phyloP scores from a whole-genome alignment of 2,329 filamentous ascomycete species.

The Acarospora socialis region DNA sequence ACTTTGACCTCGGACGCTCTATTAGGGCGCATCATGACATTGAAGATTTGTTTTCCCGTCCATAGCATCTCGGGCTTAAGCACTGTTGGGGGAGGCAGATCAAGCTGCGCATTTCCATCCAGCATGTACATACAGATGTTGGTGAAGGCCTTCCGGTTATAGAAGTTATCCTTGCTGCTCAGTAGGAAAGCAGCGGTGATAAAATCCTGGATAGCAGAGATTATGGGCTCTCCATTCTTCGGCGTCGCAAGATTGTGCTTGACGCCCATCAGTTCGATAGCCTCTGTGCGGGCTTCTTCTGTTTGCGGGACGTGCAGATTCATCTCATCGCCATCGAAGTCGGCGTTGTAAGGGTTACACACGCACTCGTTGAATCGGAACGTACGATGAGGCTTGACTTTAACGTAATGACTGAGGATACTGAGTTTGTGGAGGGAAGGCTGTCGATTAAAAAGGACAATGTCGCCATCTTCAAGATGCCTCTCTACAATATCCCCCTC shows the following conservation, averaged over 20 bases:
- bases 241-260: conserved; percentile 93
- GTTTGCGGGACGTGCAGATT: conserved; percentile 96
- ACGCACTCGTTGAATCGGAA: conserved; percentile 97
- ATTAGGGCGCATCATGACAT: conserved; percentile 79
- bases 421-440: conserved; percentile 96
- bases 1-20: conserved; percentile 67
- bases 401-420: conserved; percentile 91
- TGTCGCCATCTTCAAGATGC: conserved; percentile 87
- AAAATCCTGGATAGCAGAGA: conserved; percentile 98
- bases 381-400: conserved; percentile 86
- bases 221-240: conserved; percentile 95
- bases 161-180: conserved; percentile 87
- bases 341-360: conserved; percentile 94
- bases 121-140: conserved; percentile 93
- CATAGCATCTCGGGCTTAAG: conserved; percentile 75
- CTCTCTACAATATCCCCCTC: conserved; percentile 85
- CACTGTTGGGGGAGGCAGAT: conserved; percentile 75
- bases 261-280: conserved; percentile 92
- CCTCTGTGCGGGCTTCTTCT: conserved; percentile 88
- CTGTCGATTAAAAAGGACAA: conserved; percentile 95
- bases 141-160: conserved; percentile 73
- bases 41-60: conserved; percentile 97
- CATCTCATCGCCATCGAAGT: conserved; percentile 99
- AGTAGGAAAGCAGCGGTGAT: conserved; percentile 89
- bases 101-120: conserved; percentile 59